Percentiles rank a stretch among this genome's conserved stretches.
These are phyloP conservation scores for Hypoxylon fuscum DNA, from an alignment of 495 filamentous ascomycete genomes.

Conservation along the genomic window DNA sequence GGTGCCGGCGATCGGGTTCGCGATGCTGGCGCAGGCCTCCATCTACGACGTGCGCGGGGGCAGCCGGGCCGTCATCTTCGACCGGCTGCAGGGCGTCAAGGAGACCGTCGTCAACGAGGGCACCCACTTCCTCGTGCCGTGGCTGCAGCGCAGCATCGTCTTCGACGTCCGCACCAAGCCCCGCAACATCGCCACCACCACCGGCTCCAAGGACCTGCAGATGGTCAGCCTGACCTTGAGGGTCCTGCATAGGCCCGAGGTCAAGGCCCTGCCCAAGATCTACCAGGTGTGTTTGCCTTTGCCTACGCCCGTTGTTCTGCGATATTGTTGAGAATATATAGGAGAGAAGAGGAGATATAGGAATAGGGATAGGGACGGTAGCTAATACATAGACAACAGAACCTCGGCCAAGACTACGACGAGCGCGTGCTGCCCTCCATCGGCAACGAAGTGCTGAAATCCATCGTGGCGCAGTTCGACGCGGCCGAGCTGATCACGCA, in stretches of 20 bases:
- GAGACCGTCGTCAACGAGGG: constrained; percentile 93
- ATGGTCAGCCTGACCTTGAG: constrained; percentile 99
- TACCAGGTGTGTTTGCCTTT: constrained; percentile 78
- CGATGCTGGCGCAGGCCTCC: constrained; percentile 71
- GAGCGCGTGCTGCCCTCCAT: constrained; percentile 99
- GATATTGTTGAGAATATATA: not conserved
- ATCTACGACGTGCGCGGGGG: constrained; percentile 98
- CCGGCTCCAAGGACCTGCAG: constrained; percentile 98
- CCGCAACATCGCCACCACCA: constrained; percentile 96
- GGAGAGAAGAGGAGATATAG: not conserved
- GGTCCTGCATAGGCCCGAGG: constrained; percentile 94
- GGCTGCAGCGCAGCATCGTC: constrained; percentile 93
- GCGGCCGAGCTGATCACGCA: constrained; percentile 99
- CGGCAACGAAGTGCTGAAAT: constrained; percentile 99
- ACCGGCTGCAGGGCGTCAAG: constrained; percentile 89
- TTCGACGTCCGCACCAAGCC: constrained; percentile 99
- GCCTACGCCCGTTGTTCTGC: not conserved
- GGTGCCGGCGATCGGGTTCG: constrained; percentile 72
- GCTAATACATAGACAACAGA: constrained; percentile 47
- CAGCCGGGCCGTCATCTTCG: constrained; percentile 96
- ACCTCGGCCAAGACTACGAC: constrained; percentile 96
- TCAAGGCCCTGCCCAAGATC: constrained; percentile 91
- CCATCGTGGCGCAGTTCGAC: constrained; percentile 99
- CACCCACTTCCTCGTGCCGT: constrained; percentile 95
- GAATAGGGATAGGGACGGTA: not conserved